Base-by-base conservation (phyloP, 2,329 filamentous ascomycete species). In the Setomelanomma holmii region DNA sequence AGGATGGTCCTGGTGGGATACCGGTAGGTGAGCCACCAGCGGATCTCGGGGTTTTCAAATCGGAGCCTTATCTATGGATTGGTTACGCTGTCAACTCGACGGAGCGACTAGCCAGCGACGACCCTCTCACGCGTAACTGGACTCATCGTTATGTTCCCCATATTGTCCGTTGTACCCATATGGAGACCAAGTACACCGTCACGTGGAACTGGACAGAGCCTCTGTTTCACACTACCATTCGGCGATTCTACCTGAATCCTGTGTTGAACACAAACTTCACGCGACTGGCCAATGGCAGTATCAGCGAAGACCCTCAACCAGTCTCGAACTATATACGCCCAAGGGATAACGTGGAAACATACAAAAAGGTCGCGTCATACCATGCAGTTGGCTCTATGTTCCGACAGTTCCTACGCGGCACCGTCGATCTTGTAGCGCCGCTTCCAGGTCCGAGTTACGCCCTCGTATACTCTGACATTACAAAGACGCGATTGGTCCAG, bases 61-160 rank as follows among this genome's bases (percentile, higher is more conserved):
- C 61, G 0, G 71, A 75, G 45, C 71, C 72, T 2, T 53, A 69
- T 1, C 48, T 74, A 1, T 75, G 72, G 72, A 66, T 75, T 16
- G 72, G 72, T 1, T 70, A 69, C 33, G 58, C 68, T 1, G 49
- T 63, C 21, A 68, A 74, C 34, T 68, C 68, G 0, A 66, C 59
- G 0, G 57, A 66, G 21, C 47, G 43, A 20, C 40, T 70, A 6
- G 35, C 61, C 1, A 10, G 49, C 0, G 59, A 68, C 10, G 66
- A 68, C 3, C 62, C 67, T 0, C 60, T 61, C 16, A 57, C 49
- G 5, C 45, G 35, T 4, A 66, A 54, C 10, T 74, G 72, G 72
- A 68, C 58, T 2, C 58, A 63, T 40, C 58, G 58, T 20, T 67
- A 63, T 30, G 63, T 71, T 20, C 64, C 67, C 1, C 56, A 61